Evolutionary conservation across 768 basidiomycete genomes (phyloP), one percentile per base, ranked within the genome.

Genomic region (Lepiota venenata): DNA sequence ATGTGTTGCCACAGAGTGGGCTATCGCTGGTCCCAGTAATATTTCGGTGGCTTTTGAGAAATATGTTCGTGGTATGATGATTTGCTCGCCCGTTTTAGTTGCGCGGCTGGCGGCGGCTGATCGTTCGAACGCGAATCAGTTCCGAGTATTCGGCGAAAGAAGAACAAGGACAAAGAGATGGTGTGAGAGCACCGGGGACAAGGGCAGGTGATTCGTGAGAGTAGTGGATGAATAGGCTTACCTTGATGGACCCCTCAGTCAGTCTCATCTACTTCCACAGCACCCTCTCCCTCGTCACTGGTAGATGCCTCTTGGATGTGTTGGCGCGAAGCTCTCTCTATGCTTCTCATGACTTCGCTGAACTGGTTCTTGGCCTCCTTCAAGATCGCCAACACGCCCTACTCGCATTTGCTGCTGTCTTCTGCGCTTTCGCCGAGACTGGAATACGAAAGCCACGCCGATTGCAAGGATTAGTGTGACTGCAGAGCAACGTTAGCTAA

Each of bases 21-120:
- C 49, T 56, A 64, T 49, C 64, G 63, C 37, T 60, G 55, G 21
- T 67, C 63, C 68, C 68, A 71, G 47, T 71, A 68, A 47, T 71
- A 69, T 45, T 64, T 65, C 32, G 66, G 66, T 29, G 62, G 67
- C 40, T 67, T 65, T 41, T 65, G 63, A 15, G 65, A 62, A 18
- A 61, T 60, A 50, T 61, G 61, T 16, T 65, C 65, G 39, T 63
- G 59, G 50, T 67, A 65, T 38, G 66, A 59, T 4, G 60, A 63
- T 35, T 63, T 61, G 15, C 61, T 57, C 16, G 60, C 52, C 38
- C 61, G 50, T 14, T 52, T 43, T 47, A 21, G 47, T 14, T 56
- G 56, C 16, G 50, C 38, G 20, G 48, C 41, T 43, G 54, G 35
- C n/a, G 58, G 38, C 35, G 48, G 48, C 16, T 56, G 21, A 4